phyloP scores from a whole-genome alignment of 495 filamentous ascomycete species.

The Peziza echinospora region DNA sequence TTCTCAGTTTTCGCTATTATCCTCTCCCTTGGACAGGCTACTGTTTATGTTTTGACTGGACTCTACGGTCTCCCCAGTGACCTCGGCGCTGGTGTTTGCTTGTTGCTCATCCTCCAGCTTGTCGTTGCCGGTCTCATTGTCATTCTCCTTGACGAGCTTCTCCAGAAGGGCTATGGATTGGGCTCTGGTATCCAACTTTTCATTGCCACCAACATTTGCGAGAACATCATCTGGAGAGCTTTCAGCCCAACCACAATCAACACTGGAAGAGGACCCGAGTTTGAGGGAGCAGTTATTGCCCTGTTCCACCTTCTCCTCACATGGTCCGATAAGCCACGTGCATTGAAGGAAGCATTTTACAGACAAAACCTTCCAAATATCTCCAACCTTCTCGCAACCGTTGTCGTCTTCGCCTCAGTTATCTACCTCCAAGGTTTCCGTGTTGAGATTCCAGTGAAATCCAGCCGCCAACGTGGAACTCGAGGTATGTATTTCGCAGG shows the following conservation, averaged over 20 bases:
- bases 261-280: slow-evolving; percentile 95
- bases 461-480: slow-evolving; percentile 92
- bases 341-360: slow-evolving; percentile 95
- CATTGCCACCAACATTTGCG: slow-evolving; percentile 99
- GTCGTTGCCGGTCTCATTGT: slow-evolving; percentile 93
- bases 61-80: slow-evolving; percentile 92
- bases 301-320: slow-evolving; percentile 96
- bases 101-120: slow-evolving; percentile 90
- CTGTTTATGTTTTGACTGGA: slow-evolving; percentile 91
- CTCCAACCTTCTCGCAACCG: slow-evolving; percentile 91
- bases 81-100: slow-evolving; percentile 91
- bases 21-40: slow-evolving; percentile 87
- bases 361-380: slow-evolving; percentile 98
- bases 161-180: slow-evolving; percentile 98
- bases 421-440: slow-evolving; percentile 99
- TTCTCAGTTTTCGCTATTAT: slow-evolving; percentile 69
- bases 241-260: slow-evolving; percentile 99
- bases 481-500: slow-evolving; percentile 37
- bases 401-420: slow-evolving; percentile 83
- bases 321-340: slow-evolving; percentile 95
- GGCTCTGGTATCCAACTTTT: slow-evolving; percentile 97
- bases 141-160: slow-evolving; percentile 95
- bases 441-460: slow-evolving; percentile 99
- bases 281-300: slow-evolving; percentile 96
- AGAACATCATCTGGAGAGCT: slow-evolving; percentile 99